Conservation (phyloP, 441 rosid species). For the Kokia cookei region DNA sequence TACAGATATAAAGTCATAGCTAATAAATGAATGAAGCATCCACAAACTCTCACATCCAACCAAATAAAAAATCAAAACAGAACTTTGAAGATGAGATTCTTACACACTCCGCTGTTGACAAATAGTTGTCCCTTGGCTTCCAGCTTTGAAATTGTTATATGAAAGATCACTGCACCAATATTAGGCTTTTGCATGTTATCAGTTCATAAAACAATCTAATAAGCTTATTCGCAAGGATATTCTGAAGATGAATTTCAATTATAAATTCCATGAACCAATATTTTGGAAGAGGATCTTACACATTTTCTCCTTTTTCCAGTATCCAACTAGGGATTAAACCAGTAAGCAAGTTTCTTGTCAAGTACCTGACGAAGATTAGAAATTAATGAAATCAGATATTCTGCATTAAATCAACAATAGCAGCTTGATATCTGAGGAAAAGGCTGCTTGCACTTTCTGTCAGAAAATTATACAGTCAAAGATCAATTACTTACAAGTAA, state of each 20-base stretch:
- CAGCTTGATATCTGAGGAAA: neutral
- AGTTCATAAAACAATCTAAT: neutral
- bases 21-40: neutral
- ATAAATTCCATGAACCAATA: neutral
- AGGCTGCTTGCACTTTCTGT: neutral
- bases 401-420: neutral
- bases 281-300: constrained; percentile 31
- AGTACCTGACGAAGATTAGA: constrained; percentile 29
- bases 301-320: constrained; percentile 3
- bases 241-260: neutral
- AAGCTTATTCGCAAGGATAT: neutral
- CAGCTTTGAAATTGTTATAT: constrained; percentile 39
- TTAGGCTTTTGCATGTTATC: neutral
- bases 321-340: constrained; percentile 48
- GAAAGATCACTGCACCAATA: constrained; percentile 47
- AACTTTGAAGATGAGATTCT: constrained; percentile 3
- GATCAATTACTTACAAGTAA: constrained; percentile 26
- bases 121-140: neutral
- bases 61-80: neutral
- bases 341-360: constrained; percentile 48
- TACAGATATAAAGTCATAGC: neutral
- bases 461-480: neutral
- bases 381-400: neutral
- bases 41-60: neutral
- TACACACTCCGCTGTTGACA: constrained; percentile 23